These are phyloP conservation scores for Inga leiocalycina DNA, from an alignment of 306 rosid species.

Conservation along the genomic window DNA sequence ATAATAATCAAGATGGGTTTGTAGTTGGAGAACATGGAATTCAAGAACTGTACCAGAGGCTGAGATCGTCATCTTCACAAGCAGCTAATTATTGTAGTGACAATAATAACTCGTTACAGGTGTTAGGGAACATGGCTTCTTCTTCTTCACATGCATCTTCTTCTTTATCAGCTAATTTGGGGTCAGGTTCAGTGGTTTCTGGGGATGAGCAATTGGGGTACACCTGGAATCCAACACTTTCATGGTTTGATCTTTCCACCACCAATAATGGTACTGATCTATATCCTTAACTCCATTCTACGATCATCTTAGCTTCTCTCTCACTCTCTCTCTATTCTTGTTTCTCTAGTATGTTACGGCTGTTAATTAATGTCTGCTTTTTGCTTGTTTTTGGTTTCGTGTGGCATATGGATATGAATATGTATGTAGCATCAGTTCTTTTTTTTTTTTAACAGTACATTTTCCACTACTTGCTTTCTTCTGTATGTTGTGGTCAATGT, in stretches of 20 bases:
- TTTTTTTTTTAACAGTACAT: background rate
- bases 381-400: slow-evolving; percentile 35
- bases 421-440: slow-evolving; percentile 37
- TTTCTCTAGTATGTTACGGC: slow-evolving; percentile 17
- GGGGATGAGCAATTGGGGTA: slow-evolving; percentile 70
- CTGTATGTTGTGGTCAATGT: slow-evolving; percentile 40
- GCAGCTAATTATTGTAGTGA: slow-evolving; percentile 44
- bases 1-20: slow-evolving; percentile 32
- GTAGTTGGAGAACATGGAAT: slow-evolving; percentile 55
- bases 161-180: slow-evolving; percentile 56
- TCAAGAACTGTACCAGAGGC: slow-evolving; percentile 82
- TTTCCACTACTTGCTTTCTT: slow-evolving; percentile 9
- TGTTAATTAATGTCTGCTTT: slow-evolving; percentile 21
- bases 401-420: slow-evolving; percentile 42
- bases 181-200: slow-evolving; percentile 48
- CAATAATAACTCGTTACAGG: slow-evolving; percentile 38
- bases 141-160: slow-evolving; percentile 29
- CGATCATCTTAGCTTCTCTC: background rate
- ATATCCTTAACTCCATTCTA: slow-evolving; percentile 49
- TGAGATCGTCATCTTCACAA: slow-evolving; percentile 50
- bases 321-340: background rate
- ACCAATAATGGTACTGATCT: slow-evolving; percentile 75
- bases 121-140: slow-evolving; percentile 57
- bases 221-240: slow-evolving; percentile 70
- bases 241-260: slow-evolving; percentile 87